Conservation (phyloP, 2,329 filamentous ascomycete genomes). For the Xylariaceae sp. region DNA sequence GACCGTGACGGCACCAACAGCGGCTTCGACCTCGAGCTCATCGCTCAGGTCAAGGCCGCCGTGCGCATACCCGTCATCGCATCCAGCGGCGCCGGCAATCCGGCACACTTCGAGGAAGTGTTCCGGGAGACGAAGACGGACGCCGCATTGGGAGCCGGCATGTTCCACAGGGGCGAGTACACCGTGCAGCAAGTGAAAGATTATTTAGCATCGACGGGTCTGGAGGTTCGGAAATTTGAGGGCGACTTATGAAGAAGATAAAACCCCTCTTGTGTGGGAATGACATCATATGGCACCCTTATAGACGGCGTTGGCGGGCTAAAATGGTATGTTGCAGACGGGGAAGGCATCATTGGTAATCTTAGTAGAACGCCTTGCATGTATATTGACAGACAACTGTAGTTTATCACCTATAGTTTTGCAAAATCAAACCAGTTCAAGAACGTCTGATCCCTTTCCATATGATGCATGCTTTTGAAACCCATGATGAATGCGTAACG, state of each 20-base stretch:
- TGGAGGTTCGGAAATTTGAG: slow-evolving; percentile 83
- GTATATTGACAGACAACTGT: slow-evolving; percentile 27
- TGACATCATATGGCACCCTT: slow-evolving; percentile 22
- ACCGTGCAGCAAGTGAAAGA: slow-evolving; percentile 95
- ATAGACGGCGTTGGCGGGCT: slow-evolving; percentile 32
- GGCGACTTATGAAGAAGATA: slow-evolving; percentile 47
- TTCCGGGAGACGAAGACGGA: slow-evolving; percentile 86
- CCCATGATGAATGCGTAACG: slow-evolving; percentile 11
- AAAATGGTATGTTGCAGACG: slow-evolving; percentile 3
- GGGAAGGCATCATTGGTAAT: slow-evolving; percentile 5
- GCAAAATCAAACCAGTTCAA: slow-evolving; percentile 17
- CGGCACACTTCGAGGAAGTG: slow-evolving; percentile 87
- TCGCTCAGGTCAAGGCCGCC: slow-evolving; percentile 83
- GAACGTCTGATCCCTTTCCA: slow-evolving; percentile 12
- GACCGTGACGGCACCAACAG: slow-evolving; percentile 94
- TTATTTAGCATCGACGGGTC: slow-evolving; percentile 70
- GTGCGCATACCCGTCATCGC: slow-evolving; percentile 94
- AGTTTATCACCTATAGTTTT: slow-evolving; percentile 12
- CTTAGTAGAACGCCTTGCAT: slow-evolving; percentile 17
- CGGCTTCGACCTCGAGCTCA: slow-evolving; percentile 92
- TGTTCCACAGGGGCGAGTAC: slow-evolving; percentile 97
- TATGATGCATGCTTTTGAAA: slow-evolving; percentile 14
- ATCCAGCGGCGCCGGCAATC: slow-evolving; percentile 87
- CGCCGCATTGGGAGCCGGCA: slow-evolving; percentile 91
- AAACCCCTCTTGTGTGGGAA: slow-evolving; percentile 5